These are phyloP conservation scores for Stygiomarasmius scandens DNA, from an alignment of 1,284 basidiomycete species.

Conservation along the genomic window DNA sequence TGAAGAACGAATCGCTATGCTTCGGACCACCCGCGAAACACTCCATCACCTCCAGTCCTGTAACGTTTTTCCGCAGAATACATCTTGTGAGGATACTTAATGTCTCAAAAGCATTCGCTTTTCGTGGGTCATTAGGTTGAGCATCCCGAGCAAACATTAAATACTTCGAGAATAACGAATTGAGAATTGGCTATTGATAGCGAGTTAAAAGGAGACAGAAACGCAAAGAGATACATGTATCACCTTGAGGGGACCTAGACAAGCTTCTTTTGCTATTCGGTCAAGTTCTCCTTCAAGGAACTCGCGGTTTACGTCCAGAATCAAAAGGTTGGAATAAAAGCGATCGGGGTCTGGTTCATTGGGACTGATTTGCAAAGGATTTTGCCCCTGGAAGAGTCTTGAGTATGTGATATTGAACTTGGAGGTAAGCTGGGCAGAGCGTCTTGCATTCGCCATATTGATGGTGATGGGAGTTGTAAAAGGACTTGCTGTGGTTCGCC, in stretches of 20 bases:
- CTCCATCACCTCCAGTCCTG: slow-evolving; percentile 73
- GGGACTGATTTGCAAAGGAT: slow-evolving; percentile 40
- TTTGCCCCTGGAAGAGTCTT: slow-evolving; percentile 45
- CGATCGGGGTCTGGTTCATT: slow-evolving; percentile 32
- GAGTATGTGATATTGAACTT: slow-evolving; percentile 45
- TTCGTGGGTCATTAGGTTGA: slow-evolving; percentile 35
- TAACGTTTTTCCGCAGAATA: slow-evolving; percentile 54
- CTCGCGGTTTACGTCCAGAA: slow-evolving; percentile 49
- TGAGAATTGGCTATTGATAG: slow-evolving; percentile 54
- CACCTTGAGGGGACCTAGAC: slow-evolving; percentile 47
- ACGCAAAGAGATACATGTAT: background rate
- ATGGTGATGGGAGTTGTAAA: too few species aligned
- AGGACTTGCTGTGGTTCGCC: too few species aligned
- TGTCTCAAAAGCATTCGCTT: slow-evolving; percentile 52
- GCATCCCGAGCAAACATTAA: slow-evolving; percentile 38
- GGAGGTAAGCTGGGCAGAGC: slow-evolving; percentile 23
- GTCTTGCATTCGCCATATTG: background rate
- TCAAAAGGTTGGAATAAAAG: slow-evolving; percentile 55
- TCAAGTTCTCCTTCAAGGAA: slow-evolving; percentile 45
- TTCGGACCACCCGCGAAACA: slow-evolving; percentile 60
- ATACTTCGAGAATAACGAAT: slow-evolving; percentile 48
- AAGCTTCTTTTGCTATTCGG: slow-evolving; percentile 40
- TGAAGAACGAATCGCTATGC: slow-evolving; percentile 59
- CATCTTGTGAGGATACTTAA: slow-evolving; percentile 47
- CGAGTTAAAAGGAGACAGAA: background rate